A percentile compares a stretch with the other conserved stretches of the same genome.
These are phyloP conservation scores for Suillus plorans DNA, from an alignment of 768 basidiomycete species.

Conservation along the genomic window DNA sequence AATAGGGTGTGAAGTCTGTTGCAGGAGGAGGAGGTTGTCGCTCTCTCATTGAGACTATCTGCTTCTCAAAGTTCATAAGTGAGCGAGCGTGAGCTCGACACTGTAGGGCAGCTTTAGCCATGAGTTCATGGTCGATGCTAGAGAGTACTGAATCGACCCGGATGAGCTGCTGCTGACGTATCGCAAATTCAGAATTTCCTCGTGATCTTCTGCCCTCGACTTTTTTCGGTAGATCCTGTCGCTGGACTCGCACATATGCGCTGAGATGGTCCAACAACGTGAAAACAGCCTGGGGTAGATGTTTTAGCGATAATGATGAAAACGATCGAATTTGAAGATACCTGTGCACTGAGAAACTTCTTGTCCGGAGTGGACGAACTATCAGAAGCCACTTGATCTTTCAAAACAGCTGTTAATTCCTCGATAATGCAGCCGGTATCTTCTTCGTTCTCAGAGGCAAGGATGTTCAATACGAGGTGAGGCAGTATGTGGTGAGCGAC, in stretches of 20 bases:
- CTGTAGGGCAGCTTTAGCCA: constrained; percentile 91
- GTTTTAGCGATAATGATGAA: not conserved
- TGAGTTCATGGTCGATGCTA: constrained; percentile 81
- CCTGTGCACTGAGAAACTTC: constrained; percentile 91
- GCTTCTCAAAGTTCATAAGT: constrained; percentile 92
- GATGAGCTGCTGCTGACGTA: constrained; percentile 59
- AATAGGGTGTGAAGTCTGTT: constrained; percentile 52
- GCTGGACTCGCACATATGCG: constrained; percentile 78
- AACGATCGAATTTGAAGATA: constrained; percentile 29
- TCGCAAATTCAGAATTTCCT: constrained; percentile 30
- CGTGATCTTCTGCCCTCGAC: constrained; percentile 47
- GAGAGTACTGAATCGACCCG: constrained; percentile 80
- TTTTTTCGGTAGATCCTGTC: constrained; percentile 60
- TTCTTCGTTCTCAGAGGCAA: constrained; percentile 69
- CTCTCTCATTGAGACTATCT: constrained; percentile 55
- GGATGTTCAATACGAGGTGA: constrained; percentile 83
- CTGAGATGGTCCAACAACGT: constrained; percentile 93
- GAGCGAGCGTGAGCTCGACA: constrained; percentile 94
- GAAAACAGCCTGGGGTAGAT: constrained; percentile 76
- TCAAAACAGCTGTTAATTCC: constrained; percentile 80
- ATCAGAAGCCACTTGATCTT: constrained; percentile 75
- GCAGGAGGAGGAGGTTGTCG: constrained; percentile 38
- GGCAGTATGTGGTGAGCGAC: constrained; percentile 92
- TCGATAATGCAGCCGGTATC: constrained; percentile 63
- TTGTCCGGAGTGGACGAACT: constrained; percentile 71